Evolutionary conservation across 208 protist genomes (phyloP).

Genomic region (Crithidia sp.): DNA sequence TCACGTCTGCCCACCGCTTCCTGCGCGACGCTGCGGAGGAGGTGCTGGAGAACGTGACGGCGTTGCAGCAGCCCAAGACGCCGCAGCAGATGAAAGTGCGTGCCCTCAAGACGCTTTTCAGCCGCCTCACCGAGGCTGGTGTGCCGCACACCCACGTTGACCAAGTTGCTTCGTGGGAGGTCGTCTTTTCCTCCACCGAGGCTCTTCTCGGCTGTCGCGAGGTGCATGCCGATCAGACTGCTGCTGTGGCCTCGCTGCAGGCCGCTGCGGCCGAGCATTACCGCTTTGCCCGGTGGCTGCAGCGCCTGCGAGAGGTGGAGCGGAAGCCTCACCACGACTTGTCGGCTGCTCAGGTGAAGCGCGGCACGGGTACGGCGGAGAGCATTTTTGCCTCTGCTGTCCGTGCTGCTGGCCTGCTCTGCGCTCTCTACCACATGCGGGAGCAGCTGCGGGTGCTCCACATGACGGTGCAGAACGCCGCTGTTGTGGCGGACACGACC

Average conservation of each 20-base stretch:
- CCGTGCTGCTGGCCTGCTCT: slow-evolving; percentile 39
- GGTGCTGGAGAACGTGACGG: slow-evolving; percentile 76
- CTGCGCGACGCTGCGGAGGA: slow-evolving; percentile 50
- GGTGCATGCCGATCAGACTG: slow-evolving; percentile 38
- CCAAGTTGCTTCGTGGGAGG: slow-evolving; percentile 67
- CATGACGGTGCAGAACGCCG: slow-evolving; percentile 30
- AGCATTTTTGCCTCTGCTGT: slow-evolving; percentile 69
- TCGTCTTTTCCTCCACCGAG: slow-evolving; percentile 70
- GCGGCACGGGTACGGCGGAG: slow-evolving; percentile 72
- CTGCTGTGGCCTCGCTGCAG: slow-evolving; percentile 20
- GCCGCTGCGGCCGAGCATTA: slow-evolving; percentile 66
- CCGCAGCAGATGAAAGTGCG: slow-evolving; percentile 85
- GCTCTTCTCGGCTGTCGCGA: slow-evolving; percentile 60
- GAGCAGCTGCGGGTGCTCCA: slow-evolving; percentile 48
- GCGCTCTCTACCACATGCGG: slow-evolving; percentile 42
- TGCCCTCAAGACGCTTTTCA: slow-evolving; percentile 89
- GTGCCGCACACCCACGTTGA: slow-evolving; percentile 79
- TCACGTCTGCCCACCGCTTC: slow-evolving; percentile 54
- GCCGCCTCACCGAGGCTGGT: slow-evolving; percentile 68
- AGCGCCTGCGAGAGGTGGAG: slow-evolving; percentile 85
- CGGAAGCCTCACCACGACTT: slow-evolving; percentile 85
- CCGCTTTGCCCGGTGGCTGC: slow-evolving; percentile 79
- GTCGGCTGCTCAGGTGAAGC: slow-evolving; percentile 81
- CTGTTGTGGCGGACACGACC: slow-evolving; percentile 5
- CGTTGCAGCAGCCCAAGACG: slow-evolving; percentile 81